These are phyloP conservation scores for Aspergillus pseudoterreus DNA, from an alignment of 2,329 filamentous ascomycete species.

Conservation along the genomic window DNA sequence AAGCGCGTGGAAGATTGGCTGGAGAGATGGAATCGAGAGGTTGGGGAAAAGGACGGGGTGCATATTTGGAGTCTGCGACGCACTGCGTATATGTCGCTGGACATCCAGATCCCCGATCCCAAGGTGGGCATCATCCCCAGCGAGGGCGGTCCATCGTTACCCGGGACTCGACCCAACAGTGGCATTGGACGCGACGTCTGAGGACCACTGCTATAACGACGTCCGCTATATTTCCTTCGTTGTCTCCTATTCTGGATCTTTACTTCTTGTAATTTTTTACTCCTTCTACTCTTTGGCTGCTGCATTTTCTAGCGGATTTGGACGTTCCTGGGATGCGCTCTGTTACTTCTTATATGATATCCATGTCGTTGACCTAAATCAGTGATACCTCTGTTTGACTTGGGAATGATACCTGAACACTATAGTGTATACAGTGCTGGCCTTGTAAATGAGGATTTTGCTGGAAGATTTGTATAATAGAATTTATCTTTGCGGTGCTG, in stretches of 20 bases:
- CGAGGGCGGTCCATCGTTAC: slow-evolving; percentile 29
- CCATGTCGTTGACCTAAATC: slow-evolving; percentile 15
- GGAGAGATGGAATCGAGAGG: slow-evolving; percentile 76
- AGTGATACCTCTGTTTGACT: slow-evolving; percentile 15
- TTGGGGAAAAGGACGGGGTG: slow-evolving; percentile 59
- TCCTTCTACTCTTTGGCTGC: slow-evolving; percentile 8
- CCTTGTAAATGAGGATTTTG: not conserved
- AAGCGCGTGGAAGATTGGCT: slow-evolving; percentile 73
- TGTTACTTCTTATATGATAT: slow-evolving; percentile 14
- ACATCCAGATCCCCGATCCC: slow-evolving; percentile 51
- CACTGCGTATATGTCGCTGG: slow-evolving; percentile 76
- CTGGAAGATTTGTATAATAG: too few relatives aligned
- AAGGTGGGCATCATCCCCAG: slow-evolving; percentile 44
- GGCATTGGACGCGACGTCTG: slow-evolving; percentile 17
- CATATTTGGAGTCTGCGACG: slow-evolving; percentile 73
- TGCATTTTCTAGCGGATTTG: slow-evolving; percentile 1
- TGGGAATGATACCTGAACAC: not conserved
- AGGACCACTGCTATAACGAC: too few relatives aligned
- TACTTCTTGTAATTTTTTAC: slow-evolving; percentile 18
- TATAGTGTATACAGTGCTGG: not conserved
- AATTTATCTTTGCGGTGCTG: too few relatives aligned
- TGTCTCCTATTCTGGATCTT: slow-evolving; percentile 11
- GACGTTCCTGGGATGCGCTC: not conserved
- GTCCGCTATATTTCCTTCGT: slow-evolving; percentile 9
- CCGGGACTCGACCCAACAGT: slow-evolving; percentile 33